Conservation (phyloP, 2,329 filamentous ascomycete species). For the Ophiostoma piceae region DNA sequence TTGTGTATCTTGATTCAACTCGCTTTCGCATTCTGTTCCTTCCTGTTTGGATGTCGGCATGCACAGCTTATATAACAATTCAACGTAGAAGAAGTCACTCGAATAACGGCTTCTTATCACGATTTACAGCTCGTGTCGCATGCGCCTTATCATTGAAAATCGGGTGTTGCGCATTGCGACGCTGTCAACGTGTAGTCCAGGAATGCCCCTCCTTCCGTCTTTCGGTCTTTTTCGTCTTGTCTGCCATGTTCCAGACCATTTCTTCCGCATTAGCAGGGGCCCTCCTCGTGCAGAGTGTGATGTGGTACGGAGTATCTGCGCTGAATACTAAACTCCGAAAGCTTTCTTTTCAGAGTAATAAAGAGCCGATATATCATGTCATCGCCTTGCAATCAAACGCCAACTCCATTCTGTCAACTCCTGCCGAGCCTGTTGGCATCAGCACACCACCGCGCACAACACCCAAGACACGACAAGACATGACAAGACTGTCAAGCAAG, state of each 20-base stretch:
- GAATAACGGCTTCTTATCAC: background rate
- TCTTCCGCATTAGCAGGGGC: background rate
- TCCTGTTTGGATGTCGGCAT: background rate
- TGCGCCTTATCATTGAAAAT: background rate
- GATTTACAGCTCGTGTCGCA: background rate
- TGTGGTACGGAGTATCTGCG: background rate
- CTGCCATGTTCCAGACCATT: background rate
- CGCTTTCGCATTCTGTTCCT: background rate
- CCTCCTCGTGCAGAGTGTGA: background rate
- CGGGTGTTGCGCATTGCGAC: background rate
- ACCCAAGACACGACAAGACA: background rate
- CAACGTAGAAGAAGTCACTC: too few relatives aligned
- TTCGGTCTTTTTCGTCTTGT: background rate
- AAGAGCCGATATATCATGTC: background rate
- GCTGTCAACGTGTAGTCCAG: background rate
- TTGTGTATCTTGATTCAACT: background rate
- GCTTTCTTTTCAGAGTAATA: too few relatives aligned
- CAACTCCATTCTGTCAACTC: conserved; percentile 5
- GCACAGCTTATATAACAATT: background rate
- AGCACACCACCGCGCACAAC: background rate
- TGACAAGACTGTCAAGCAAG: background rate
- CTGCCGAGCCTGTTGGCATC: conserved; percentile 11
- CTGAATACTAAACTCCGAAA: background rate
- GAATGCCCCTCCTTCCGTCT: background rate
- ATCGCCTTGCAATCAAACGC: background rate